A percentile compares a stretch with the other conserved stretches of the same genome.
phyloP scores from a whole-genome alignment of 805 yeast genomes.

The Kazachstania taianensis region DNA sequence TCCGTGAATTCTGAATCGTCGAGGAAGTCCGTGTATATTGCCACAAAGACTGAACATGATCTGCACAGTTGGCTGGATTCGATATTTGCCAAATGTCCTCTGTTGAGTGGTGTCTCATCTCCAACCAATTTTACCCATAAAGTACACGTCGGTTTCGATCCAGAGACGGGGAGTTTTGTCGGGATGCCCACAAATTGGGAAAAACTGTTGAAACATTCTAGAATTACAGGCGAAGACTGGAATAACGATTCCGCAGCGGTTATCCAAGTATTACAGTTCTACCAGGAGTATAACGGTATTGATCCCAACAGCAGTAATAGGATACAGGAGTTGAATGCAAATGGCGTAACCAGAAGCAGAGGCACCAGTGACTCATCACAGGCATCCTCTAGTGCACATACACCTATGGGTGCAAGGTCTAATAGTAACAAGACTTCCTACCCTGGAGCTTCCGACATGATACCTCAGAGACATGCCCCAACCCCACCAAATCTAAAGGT shows the following conservation, averaged over 20 bases:
- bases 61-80: slow-evolving; percentile 86
- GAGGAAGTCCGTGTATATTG: slow-evolving; percentile 57
- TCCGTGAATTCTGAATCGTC: slow-evolving; percentile 13
- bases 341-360: neutral
- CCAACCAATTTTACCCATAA: slow-evolving; percentile 94
- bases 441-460: slow-evolving; percentile 11
- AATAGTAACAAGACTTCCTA: too few relatives aligned
- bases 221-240: slow-evolving; percentile 87
- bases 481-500: slow-evolving; percentile 20
- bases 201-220: slow-evolving; percentile 67
- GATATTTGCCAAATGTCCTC: slow-evolving; percentile 66
- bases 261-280: slow-evolving; percentile 79
- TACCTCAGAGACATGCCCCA: slow-evolving; percentile 24
- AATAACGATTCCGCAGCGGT: slow-evolving; percentile 92
- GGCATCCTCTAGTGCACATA: slow-evolving; percentile 2
- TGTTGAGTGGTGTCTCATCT: slow-evolving; percentile 58
- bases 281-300: slow-evolving; percentile 36
- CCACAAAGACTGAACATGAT: slow-evolving; percentile 71
- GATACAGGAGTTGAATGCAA: too few relatives aligned
- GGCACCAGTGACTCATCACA: too few relatives aligned
- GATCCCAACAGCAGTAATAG: slow-evolving; percentile 6
- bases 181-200: slow-evolving; percentile 96
- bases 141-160: slow-evolving; percentile 82
- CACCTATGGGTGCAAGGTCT: neutral
- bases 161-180: slow-evolving; percentile 75